These are phyloP conservation scores for Pichia sp. DNA, from an alignment of 1,139 yeast genomes.

Conservation along the genomic window DNA sequence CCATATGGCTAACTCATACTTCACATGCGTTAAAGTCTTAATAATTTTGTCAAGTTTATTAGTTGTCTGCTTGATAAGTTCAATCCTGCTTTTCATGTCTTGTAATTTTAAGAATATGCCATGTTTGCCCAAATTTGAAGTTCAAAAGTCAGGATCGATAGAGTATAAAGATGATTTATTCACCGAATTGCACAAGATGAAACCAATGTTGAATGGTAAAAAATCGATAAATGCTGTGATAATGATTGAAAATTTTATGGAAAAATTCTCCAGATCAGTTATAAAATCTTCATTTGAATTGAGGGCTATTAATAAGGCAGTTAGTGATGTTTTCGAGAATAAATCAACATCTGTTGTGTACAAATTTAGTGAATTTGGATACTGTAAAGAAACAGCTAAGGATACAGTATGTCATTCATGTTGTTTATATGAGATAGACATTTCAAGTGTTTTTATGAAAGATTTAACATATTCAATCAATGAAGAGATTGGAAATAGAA, in stretches of 20 bases:
- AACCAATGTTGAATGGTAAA: background rate
- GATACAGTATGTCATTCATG: slow-evolving; percentile 30
- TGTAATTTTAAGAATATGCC: slow-evolving; percentile 24
- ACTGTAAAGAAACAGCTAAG: slow-evolving; percentile 34
- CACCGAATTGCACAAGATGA: background rate
- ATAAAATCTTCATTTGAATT: slow-evolving; percentile 14
- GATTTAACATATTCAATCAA: slow-evolving; percentile 48
- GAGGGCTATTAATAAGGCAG: slow-evolving; percentile 29
- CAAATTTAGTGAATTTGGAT: slow-evolving; percentile 43
- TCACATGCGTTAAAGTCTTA: slow-evolving; percentile 18
- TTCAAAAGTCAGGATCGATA: slow-evolving; percentile 24
- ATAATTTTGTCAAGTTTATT: slow-evolving; percentile 18
- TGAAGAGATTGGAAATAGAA: slow-evolving; percentile 34
- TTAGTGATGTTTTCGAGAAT: slow-evolving; percentile 5
- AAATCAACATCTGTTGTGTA: slow-evolving; percentile 20
- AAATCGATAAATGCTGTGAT: too few relatives aligned
- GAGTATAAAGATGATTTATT: background rate
- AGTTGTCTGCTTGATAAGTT: slow-evolving; percentile 22
- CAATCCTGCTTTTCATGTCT: slow-evolving; percentile 17
- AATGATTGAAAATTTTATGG: slow-evolving; percentile 3
- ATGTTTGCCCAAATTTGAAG: slow-evolving; percentile 43
- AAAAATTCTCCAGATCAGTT: slow-evolving; percentile 3
- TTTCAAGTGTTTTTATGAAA: slow-evolving; percentile 39
- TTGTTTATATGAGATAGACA: slow-evolving; percentile 39
- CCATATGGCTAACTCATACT: slow-evolving; percentile 13